Evolutionary conservation across 805 yeast genomes (phyloP).

Genomic region (Pichia membranifaciens): DNA sequence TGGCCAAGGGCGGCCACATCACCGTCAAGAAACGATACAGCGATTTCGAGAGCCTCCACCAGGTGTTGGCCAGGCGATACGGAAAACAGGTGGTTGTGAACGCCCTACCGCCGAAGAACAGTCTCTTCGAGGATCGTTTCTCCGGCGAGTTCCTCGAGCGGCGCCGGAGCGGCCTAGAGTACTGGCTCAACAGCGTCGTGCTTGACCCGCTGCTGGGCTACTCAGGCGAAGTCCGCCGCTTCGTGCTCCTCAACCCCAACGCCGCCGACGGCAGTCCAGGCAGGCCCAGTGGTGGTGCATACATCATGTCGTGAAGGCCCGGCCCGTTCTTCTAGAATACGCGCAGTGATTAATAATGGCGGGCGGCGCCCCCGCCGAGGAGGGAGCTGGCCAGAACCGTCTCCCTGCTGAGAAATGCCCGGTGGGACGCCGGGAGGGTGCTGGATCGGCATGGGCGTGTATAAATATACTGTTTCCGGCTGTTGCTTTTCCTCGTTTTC

Average conservation of each 20-base stretch:
- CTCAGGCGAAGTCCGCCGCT: conserved; percentile 1
- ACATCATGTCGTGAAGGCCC: too few species aligned
- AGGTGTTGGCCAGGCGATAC: conserved; percentile 31
- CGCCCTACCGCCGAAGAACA: conserved; percentile 45
- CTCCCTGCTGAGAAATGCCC: too few species aligned
- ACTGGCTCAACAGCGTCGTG: conserved; percentile 50
- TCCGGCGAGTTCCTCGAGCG: conserved; percentile 42
- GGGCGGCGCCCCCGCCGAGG: too few species aligned
- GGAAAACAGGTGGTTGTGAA: conserved; percentile 40
- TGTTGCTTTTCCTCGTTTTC: background rate
- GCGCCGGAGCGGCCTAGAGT: conserved; percentile 52
- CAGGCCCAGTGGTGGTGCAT: too few species aligned
- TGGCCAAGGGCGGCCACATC: conserved; percentile 34
- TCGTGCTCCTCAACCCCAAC: background rate
- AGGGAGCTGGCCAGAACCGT: too few species aligned
- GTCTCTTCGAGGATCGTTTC: conserved; percentile 23
- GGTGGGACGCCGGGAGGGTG: too few species aligned
- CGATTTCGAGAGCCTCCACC: conserved; percentile 51
- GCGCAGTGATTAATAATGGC: too few species aligned
- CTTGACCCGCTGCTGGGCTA: conserved; percentile 37
- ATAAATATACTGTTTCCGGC: background rate
- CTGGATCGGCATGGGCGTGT: too few species aligned
- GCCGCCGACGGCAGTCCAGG: too few species aligned
- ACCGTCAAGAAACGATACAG: conserved; percentile 54
- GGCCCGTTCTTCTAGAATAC: too few species aligned